These are phyloP conservation scores for Dichotomocladium elegans DNA, from an alignment of 371 early-diverging fungal species.

Conservation along the genomic window DNA sequence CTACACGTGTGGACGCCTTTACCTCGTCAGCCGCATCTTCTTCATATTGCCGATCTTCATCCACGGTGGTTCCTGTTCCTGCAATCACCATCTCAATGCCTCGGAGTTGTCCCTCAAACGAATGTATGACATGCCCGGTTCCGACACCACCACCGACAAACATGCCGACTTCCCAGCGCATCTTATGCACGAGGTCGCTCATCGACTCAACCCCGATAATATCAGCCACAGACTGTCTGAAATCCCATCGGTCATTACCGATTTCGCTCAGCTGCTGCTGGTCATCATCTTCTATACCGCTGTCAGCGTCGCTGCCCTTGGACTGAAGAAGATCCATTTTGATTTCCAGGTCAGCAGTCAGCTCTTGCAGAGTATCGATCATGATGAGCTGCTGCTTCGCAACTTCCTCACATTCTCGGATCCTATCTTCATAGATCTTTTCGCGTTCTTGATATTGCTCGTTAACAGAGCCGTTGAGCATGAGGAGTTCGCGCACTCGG, in stretches of 20 bases:
- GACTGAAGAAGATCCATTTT: slow-evolving; percentile 6
- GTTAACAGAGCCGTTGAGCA: slow-evolving; percentile 7
- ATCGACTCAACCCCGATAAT: slow-evolving; percentile 30
- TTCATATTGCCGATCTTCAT: not conserved
- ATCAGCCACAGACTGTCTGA: slow-evolving; percentile 24
- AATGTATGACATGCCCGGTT: slow-evolving; percentile 40
- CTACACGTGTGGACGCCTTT: no score
- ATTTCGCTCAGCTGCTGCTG: not conserved
- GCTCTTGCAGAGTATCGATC: slow-evolving; percentile 19
- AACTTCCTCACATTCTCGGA: slow-evolving; percentile 20
- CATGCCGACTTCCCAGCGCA: slow-evolving; percentile 45
- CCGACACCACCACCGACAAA: slow-evolving; percentile 45
- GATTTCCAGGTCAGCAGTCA: slow-evolving; percentile 20
- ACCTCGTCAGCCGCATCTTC: not conserved
- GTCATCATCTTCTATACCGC: not conserved
- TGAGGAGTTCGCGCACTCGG: slow-evolving; percentile 19
- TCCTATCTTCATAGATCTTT: slow-evolving; percentile 19
- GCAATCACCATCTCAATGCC: slow-evolving; percentile 43
- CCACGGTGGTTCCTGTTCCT: slow-evolving; percentile 29
- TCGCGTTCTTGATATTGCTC: slow-evolving; percentile 21
- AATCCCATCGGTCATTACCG: slow-evolving; percentile 24
- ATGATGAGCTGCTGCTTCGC: slow-evolving; percentile 18
- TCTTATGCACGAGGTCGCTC: slow-evolving; percentile 29
- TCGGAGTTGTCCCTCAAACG: slow-evolving; percentile 24
- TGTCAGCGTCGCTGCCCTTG: not conserved